A percentile compares a stretch with the other conserved stretches of the same genome.
Evolutionary conservation across 306 rosid genomes (phyloP).

Genomic region (Adenanthera pavonina): DNA sequence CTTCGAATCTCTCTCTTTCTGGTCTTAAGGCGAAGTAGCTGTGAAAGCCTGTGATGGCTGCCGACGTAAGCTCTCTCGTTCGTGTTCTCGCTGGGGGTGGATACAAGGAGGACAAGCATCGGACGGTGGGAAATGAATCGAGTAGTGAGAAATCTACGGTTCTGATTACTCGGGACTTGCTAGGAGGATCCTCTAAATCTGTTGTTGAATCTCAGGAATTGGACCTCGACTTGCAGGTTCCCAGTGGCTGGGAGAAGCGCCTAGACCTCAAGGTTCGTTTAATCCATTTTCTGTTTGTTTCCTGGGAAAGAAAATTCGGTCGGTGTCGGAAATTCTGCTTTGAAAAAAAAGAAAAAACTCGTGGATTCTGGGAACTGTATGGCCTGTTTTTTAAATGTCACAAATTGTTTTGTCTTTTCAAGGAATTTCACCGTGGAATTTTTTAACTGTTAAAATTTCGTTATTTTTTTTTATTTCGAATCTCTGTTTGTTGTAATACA

Average conservation of each 20-base stretch:
- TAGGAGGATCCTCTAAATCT: constrained; percentile 64
- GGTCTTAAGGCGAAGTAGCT: constrained; percentile 15
- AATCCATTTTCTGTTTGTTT: constrained; percentile 40
- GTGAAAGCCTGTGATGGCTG: constrained; percentile 62
- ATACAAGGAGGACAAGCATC: constrained; percentile 74
- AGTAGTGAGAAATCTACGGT: constrained; percentile 69
- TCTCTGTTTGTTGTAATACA: background rate
- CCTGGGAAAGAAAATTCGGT: constrained; percentile 30
- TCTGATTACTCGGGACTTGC: constrained; percentile 82
- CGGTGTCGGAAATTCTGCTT: background rate
- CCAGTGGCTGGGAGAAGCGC: constrained; percentile 90
- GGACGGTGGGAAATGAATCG: constrained; percentile 66
- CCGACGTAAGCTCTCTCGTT: constrained; percentile 80
- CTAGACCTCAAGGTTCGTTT: constrained; percentile 83
- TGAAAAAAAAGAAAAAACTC: background rate
- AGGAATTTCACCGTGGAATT: background rate
- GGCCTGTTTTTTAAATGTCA: background rate
- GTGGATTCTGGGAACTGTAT: background rate
- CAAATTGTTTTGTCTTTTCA: background rate
- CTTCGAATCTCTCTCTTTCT: constrained; percentile 38
- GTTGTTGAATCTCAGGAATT: constrained; percentile 73
- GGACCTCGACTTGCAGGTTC: constrained; percentile 97
- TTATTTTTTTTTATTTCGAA: constrained; percentile 16
- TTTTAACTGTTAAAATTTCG: background rate
- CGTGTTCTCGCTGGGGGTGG: constrained; percentile 61